phyloP scores from a whole-genome alignment of 192 early-diverging fungal species.

The Coemansia sp. region DNA sequence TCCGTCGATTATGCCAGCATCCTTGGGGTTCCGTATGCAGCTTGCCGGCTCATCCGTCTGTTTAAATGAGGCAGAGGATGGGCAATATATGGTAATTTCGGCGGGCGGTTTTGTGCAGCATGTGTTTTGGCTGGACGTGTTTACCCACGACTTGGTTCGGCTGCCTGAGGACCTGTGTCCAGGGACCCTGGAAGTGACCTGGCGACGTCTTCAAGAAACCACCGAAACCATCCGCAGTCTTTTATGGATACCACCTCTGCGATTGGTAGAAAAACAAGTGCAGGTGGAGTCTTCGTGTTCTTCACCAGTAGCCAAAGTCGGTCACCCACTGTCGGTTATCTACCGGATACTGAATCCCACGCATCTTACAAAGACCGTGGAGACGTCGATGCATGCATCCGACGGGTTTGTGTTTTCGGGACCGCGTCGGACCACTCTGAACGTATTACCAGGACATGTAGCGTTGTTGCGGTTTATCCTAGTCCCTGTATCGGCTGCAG shows the following conservation, averaged over 20 bases:
- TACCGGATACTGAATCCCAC: slow-evolving; percentile 40
- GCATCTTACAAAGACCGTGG: slow-evolving; percentile 17
- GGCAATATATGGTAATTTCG: not conserved
- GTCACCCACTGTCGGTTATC: slow-evolving; percentile 17
- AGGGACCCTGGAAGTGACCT: slow-evolving; percentile 28
- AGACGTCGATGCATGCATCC: slow-evolving; percentile 35
- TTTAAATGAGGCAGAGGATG: not conserved
- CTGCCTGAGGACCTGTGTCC: slow-evolving; percentile 21
- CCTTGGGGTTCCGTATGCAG: slow-evolving; percentile 7
- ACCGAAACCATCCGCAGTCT: slow-evolving; percentile 1
- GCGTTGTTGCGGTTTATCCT: slow-evolving; percentile 25
- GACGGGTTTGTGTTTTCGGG: slow-evolving; percentile 49
- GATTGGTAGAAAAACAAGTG: slow-evolving; percentile 19
- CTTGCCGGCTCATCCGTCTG: slow-evolving; percentile 16
- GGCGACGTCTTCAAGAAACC: slow-evolving; percentile 14
- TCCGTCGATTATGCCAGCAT: slow-evolving; percentile 7
- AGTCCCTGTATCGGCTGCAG: slow-evolving; percentile 17
- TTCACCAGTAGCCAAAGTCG: slow-evolving; percentile 27
- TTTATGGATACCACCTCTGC: slow-evolving; percentile 34
- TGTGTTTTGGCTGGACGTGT: slow-evolving; percentile 42
- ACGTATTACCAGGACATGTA: slow-evolving; percentile 28
- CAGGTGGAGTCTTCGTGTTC: slow-evolving; percentile 19
- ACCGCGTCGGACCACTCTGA: slow-evolving; percentile 23
- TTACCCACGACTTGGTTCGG: slow-evolving; percentile 27
- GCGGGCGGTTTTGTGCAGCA: slow-evolving; percentile 16